Base-by-base conservation (phyloP, 31 red algal species). In the Bonnemaisonia californica region DNA sequence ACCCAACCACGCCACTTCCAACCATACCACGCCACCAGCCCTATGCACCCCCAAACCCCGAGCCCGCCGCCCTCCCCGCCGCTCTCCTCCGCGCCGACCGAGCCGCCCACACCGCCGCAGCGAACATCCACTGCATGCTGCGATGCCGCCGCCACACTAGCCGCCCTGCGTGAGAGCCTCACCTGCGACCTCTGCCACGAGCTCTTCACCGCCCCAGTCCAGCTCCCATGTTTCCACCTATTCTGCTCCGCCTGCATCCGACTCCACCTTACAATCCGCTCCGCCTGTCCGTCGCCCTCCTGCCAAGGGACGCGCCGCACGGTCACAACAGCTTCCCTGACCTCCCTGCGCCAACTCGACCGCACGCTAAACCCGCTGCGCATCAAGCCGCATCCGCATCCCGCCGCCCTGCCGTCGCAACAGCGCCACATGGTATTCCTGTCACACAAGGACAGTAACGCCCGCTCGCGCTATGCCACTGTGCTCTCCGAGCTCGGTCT, bases 191-290 rank as follows among this genome's bases (percentile, higher is more conserved):
- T 78, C 57, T 78, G 74, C 54, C 74, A 61, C 2, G 13, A 22
- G 23, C 26, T 41, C 22, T 31, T 78, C 13, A 13, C 26, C 21
- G 74, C 74, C 0, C 74, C 74, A 11, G 74, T 78, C 19, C 54
- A n/a, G 13, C 74, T 78, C 32, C 74, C 74, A 16, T 78, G 74
- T 1, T 24, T 38, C 23, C 74, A 78, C 57, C 4, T 78, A 11
- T 78, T 78, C 74, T 78, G 74, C 55, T 78, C 74, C 4, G 26
- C 23, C 7, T 78, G 74, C 57, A 62, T 78, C 3, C 74, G 74
- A 13, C 74, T 36, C 54, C 74, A 62, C 29, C 54, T 78, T 36
- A 41, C 74, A 16, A 78, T 34, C 3, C 32, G 51, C 21, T 78
- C 74, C 11, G 13, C 23, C 13, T 78, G 74, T 22, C 74, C 74